Evolutionary conservation across 768 basidiomycete species (phyloP).

Genomic region (Collybia mongolica): DNA sequence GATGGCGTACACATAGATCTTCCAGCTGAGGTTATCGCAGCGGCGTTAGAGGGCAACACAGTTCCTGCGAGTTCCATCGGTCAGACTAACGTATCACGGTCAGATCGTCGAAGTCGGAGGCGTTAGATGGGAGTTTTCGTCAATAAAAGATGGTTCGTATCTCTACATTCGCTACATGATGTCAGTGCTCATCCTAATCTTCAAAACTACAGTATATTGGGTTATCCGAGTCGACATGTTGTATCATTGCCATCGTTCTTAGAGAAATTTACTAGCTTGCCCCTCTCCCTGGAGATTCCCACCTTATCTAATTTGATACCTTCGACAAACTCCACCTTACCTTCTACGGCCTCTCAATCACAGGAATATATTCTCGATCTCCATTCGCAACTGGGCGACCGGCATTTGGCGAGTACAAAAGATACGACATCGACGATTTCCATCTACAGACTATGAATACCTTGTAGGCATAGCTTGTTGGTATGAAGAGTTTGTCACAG

Average conservation of each 20-base stretch:
- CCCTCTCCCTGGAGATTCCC: not conserved
- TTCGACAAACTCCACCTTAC: not conserved
- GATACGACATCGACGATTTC: too few relatives aligned
- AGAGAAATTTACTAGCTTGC: not conserved
- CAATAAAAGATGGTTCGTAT: constrained; percentile 20
- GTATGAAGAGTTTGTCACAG: too few relatives aligned
- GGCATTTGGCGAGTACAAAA: too few relatives aligned
- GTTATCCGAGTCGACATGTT: not conserved
- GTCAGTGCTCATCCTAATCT: too few relatives aligned
- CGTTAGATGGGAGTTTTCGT: constrained; percentile 28
- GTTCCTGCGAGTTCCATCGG: constrained; percentile 62
- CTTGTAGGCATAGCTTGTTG: too few relatives aligned
- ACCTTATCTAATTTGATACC: constrained; percentile 1
- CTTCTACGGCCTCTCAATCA: not conserved
- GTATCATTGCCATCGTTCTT: not conserved
- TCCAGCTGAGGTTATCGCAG: constrained; percentile 89
- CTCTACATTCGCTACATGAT: not conserved
- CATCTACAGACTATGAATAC: too few relatives aligned
- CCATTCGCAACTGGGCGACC: too few relatives aligned
- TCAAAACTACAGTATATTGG: not conserved
- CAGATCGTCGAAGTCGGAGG: constrained; percentile 59
- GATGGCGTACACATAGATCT: constrained; percentile 93
- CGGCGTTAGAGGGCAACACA: constrained; percentile 75
- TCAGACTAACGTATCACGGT: constrained; percentile 41
- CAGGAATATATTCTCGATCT: not conserved